A percentile compares a stretch with the other conserved stretches of the same genome.
phyloP scores from a whole-genome alignment of 2,329 filamentous ascomycete genomes.

The Colletotrichum paranaense region DNA sequence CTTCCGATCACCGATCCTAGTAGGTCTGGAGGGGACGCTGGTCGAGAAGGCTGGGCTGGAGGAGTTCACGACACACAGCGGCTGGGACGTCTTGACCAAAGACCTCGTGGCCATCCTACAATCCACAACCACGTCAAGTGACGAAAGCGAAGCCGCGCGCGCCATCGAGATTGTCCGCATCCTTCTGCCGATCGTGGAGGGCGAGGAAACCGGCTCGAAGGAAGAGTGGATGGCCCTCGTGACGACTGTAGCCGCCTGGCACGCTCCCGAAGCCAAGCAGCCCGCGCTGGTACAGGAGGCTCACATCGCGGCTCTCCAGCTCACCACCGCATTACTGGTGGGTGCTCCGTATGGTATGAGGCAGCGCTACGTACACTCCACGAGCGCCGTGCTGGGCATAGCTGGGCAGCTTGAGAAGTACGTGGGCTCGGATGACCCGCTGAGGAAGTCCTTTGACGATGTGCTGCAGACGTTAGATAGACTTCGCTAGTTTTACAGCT shows the following conservation, averaged over 20 bases:
- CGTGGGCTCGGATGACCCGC: conserved; percentile 43
- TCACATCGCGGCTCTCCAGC: conserved; percentile 64
- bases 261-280: conserved; percentile 46
- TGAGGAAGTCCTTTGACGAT: conserved; percentile 59
- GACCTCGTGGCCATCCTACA: conserved; percentile 62
- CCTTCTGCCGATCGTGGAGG: conserved; percentile 63
- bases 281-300: conserved; percentile 56
- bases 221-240: conserved; percentile 70
- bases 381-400: conserved; percentile 60
- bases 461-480: conserved; percentile 48
- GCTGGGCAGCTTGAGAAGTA: conserved; percentile 52
- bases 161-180: conserved; percentile 68
- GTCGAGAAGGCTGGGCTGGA: conserved; percentile 59
- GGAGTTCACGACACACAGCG: conserved; percentile 60
- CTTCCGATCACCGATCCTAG: conserved; percentile 67
- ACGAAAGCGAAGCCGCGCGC: conserved; percentile 52
- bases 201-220: conserved; percentile 53
- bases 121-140: conserved; percentile 38
- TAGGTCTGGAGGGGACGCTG: conserved; percentile 68
- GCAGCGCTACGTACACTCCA: conserved; percentile 63
- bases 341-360: conserved; percentile 58
- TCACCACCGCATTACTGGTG: conserved; percentile 63
- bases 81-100: conserved; percentile 63
- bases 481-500: conserved; percentile 31
- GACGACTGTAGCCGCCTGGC: conserved; percentile 61